These are phyloP conservation scores for Botrytis galanthina DNA, from an alignment of 2,329 filamentous ascomycete genomes.

Conservation along the genomic window DNA sequence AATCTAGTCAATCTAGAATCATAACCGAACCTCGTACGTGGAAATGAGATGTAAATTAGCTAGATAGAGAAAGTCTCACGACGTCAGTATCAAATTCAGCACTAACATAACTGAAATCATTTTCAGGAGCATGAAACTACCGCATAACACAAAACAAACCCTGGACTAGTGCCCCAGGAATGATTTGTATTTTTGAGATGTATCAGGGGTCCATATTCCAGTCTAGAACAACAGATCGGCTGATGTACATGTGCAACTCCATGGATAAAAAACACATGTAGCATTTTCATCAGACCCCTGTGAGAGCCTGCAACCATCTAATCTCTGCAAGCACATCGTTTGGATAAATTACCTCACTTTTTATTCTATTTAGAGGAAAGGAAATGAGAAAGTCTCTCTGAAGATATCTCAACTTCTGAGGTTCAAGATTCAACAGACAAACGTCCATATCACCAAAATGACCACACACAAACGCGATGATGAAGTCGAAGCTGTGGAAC, in stretches of 20 bases:
- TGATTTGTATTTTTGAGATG: neutral
- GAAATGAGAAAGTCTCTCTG: neutral
- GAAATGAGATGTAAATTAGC: conserved; percentile 2
- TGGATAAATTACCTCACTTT: neutral
- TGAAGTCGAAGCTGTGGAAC: neutral
- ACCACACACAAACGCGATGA: neutral
- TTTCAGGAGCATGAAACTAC: neutral
- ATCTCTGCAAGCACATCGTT: neutral
- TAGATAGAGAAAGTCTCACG: neutral
- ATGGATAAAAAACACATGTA: neutral
- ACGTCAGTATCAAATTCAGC: neutral
- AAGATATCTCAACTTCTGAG: no score
- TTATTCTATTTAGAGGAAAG: neutral
- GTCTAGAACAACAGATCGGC: neutral
- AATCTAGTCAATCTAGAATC: conserved; percentile 17
- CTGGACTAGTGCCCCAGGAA: neutral
- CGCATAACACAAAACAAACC: neutral
- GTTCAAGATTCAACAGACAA: neutral
- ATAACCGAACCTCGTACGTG: conserved; percentile 5
- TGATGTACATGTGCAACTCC: neutral
- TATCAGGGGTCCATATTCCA: neutral
- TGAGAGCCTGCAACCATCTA: neutral
- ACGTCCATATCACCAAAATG: neutral
- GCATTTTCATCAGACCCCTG: neutral
- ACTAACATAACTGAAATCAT: neutral